A percentile compares a stretch with the other conserved stretches of the same genome.
These are phyloP conservation scores for Penicillium robsamsonii DNA, from an alignment of 495 filamentous ascomycete genomes.

Conservation along the genomic window DNA sequence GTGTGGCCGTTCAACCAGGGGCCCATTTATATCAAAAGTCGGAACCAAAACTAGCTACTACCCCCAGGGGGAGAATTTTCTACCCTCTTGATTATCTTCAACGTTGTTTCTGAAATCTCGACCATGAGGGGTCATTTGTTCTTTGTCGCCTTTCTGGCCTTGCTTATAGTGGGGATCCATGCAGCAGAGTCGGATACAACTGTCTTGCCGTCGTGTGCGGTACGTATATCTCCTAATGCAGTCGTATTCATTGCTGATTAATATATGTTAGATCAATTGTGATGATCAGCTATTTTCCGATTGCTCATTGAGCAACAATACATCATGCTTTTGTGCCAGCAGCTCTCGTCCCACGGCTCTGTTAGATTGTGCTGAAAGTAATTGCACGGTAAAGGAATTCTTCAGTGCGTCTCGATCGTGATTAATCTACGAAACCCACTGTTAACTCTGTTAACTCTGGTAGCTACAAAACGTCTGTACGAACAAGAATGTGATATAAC, in stretches of 20 bases:
- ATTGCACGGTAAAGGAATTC: conserved; percentile 19
- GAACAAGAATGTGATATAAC: conserved; percentile 23
- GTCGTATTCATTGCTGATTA: background rate
- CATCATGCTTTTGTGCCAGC: conserved; percentile 17
- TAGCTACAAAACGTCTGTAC: conserved; percentile 23
- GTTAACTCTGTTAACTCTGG: conserved; percentile 7
- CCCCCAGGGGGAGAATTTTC: background rate
- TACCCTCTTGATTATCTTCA: background rate
- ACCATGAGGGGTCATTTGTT: conserved; percentile 12
- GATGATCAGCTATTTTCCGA: conserved; percentile 9
- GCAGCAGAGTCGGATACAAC: conserved; percentile 1
- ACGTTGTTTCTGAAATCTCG: background rate
- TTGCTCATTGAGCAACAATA: conserved; percentile 15
- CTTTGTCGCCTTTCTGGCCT: conserved; percentile 9
- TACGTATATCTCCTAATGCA: background rate
- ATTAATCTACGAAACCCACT: background rate
- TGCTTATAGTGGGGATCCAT: conserved; percentile 6
- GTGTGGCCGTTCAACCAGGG: background rate
- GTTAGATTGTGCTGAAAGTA: conserved; percentile 16
- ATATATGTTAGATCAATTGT: conserved; percentile 7
- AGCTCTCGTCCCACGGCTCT: conserved; percentile 6
- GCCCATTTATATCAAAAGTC: conserved; percentile 8
- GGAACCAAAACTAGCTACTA: conserved; percentile 11
- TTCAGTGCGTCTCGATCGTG: conserved; percentile 19
- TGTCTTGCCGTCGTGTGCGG: conserved; percentile 15